Evolutionary conservation across 208 protist genomes (phyloP), one percentile per base, ranked within the genome.

Genomic region (Balamuthia mandrillaris): DNA sequence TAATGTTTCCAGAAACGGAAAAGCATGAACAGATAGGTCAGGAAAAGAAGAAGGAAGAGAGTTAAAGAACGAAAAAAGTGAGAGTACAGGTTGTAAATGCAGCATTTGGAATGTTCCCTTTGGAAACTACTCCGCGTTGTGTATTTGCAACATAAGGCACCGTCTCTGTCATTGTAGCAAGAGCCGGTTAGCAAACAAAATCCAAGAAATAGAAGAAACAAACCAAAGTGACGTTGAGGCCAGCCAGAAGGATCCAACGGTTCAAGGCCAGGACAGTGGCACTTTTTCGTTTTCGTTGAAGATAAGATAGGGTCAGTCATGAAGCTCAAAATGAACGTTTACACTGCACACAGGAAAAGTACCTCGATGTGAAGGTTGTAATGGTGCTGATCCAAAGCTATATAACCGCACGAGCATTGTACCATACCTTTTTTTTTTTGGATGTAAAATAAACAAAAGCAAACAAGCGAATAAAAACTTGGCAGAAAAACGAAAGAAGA

Each of bases 281-380:
- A 74, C 63, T 74, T n/a, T n/a, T n/a, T n/a, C n/a, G n/a, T n/a
- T n/a, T n/a, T 18, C n/a, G 24, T 27, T 2, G 27, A 16, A 65
- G 6, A 37, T 0, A 33, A 33, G 10, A n/a, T 14, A 9, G 31
- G 31, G 54, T 0, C 6, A 61, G 18, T 6, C 54, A 1, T 24
- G 18, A 0, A 21, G 0, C 7, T 9, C 9, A 4, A 60, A 27
- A 16, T 18, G 31, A 60, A 10, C 42, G 60, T 24, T 44, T 10
- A 27, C 33, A 10, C 1, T n/a, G 1, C 7, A 21, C 6, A 33
- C 27, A 24, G 14, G 18, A 3, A 0, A 16, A 33, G n/a, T 31
- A 74, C 63, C 63, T 74, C 63, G 29, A 74, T 74, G 63, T 74
- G 63, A 0, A 74, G 35, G 63, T 74, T 74, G 63, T 74, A 74